Base-by-base conservation (phyloP, 768 basidiomycete species). In the Rhizopogon vulgaris region DNA sequence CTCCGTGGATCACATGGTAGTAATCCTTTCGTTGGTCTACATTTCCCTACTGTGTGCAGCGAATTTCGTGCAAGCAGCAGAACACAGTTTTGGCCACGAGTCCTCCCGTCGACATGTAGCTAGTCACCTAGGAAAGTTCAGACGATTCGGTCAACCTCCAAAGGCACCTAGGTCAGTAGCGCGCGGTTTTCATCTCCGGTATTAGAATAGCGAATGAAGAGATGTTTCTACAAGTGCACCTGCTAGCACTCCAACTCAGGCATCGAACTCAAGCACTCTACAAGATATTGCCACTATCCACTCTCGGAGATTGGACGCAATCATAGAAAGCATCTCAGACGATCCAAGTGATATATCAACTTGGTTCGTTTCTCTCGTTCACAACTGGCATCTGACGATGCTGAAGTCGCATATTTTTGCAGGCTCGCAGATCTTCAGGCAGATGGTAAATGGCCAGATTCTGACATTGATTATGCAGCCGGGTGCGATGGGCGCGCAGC, bases 401-500 rank as follows among this genome's bases (percentile, higher is more conserved):
- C 6, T 37, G 28, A 54, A 27, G n/a, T 9, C 18, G 27, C 43
- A 22, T 37, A 28, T 22, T 10, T 7, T 22, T 46, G 3, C 48
- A 82, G 80, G 78, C 52, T 80, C 24, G 62, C 70, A 30, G 73
- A 76, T 32, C 74, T 82, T 15, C 72, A 72, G 14, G n/a, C 68
- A 10, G 65, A 70, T 60, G 79, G 78, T 6, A 76, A 76, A 62
- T 83, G 82, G 82, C 78, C 79, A 1, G 77, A 79, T 58, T 62
- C 69, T 3, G 69, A 74, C 40, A 71, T 87, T 15, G 75, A 86
- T 58, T 85, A 85, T 57, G 75, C 79, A 0, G 72, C 80, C 18
- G 85, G 85, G 6, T 87, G 85, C 55, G 60, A 64, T 38, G 85
- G 82, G 6, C 75, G 75, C n/a, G 50, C 72, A 78, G 84, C 84